phyloP scores from a whole-genome alignment of 306 rosid genomes.

The Malus asiatica region DNA sequence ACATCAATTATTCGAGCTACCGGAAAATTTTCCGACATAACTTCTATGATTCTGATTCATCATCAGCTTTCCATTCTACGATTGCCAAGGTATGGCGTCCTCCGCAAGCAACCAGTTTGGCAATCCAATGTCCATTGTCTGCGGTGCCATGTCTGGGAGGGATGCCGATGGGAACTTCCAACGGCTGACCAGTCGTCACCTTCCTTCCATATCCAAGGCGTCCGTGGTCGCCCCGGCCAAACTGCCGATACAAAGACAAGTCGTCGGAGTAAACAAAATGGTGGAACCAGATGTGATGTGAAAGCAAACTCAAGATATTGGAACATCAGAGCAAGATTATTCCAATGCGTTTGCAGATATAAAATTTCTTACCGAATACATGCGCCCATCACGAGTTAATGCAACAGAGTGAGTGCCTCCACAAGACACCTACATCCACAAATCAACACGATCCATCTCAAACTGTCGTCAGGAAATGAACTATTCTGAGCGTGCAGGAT shows the following conservation, averaged over 20 bases:
- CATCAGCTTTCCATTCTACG: constrained; percentile 63
- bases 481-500: neutral
- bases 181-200: constrained; percentile 89
- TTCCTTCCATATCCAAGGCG: constrained; percentile 97
- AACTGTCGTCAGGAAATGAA: neutral
- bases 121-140: constrained; percentile 56
- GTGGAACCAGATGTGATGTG: neutral
- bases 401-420: constrained; percentile 99
- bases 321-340: neutral
- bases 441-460: neutral
- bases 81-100: constrained; percentile 93
- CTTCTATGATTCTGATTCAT: constrained; percentile 17
- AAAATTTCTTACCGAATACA: constrained; percentile 59
- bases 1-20: neutral
- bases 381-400: constrained; percentile 74
- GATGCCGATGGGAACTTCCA: constrained; percentile 75
- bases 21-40: constrained; percentile 2
- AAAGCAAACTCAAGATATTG: neutral
- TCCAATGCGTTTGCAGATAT: neutral
- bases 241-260: constrained; percentile 35
- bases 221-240: constrained; percentile 96
- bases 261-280: neutral
- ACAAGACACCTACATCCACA: constrained; percentile 61
- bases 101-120: constrained; percentile 84
- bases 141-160: constrained; percentile 32